Percentiles rank a stretch among this genome's conserved stretches.
phyloP scores from a whole-genome alignment of 768 basidiomycete species.

The Harrya chromipes region DNA sequence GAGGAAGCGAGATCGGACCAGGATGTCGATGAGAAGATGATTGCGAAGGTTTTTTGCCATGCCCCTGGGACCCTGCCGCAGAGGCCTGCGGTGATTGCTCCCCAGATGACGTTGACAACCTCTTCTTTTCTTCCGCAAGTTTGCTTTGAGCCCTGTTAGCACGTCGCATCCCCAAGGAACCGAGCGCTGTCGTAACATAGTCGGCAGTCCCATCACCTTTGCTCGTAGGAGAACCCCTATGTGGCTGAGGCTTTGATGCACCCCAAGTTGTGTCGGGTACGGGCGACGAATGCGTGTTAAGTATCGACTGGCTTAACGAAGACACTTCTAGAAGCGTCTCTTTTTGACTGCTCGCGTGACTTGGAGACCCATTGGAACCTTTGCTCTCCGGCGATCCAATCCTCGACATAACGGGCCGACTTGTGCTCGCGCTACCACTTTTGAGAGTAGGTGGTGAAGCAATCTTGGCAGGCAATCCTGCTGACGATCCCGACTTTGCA shows the following conservation, averaged over 20 bases:
- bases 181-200: constrained; percentile 20
- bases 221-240: constrained; percentile 5
- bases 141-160: constrained; percentile 22
- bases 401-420: constrained; percentile 13
- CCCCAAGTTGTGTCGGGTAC: constrained; percentile 14
- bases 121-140: constrained; percentile 26
- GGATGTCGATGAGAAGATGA: constrained; percentile 53
- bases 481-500: constrained; percentile 7
- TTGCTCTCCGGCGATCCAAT: constrained; percentile 18
- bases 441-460: constrained; percentile 9
- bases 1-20: constrained; percentile 67
- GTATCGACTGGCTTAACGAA: constrained; percentile 15
- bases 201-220: constrained; percentile 21
- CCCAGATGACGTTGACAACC: background rate
- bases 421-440: background rate
- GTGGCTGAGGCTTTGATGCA: constrained; percentile 13
- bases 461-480: constrained; percentile 7
- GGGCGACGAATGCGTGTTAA: constrained; percentile 5
- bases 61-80: constrained; percentile 7
- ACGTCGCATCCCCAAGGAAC: constrained; percentile 30
- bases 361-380: constrained; percentile 6
- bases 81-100: constrained; percentile 19
- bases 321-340: constrained; percentile 6
- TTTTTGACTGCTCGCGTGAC: background rate
- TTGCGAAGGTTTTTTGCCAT: constrained; percentile 17